These are phyloP conservation scores for Podaxis sp. DNA, from an alignment of 768 basidiomycete species.

Conservation along the genomic window DNA sequence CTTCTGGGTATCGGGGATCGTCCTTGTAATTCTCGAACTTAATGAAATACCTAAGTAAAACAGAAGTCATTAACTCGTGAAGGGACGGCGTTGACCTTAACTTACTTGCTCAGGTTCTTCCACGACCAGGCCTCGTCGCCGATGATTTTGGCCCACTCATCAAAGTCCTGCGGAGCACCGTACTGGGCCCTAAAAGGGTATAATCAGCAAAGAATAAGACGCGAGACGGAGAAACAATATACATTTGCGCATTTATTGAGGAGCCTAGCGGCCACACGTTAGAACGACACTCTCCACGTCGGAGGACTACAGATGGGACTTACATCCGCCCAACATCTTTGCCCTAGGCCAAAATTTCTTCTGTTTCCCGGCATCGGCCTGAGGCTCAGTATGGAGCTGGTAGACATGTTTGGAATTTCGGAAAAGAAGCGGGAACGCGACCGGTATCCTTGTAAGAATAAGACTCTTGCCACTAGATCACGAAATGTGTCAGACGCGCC, in stretches of 20 bases:
- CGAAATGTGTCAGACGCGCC: not conserved
- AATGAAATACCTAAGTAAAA: slow-evolving; percentile 50
- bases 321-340: slow-evolving; percentile 74
- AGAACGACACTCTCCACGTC: not conserved
- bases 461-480: slow-evolving; percentile 42
- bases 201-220: not conserved
- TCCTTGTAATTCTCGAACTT: slow-evolving; percentile 63
- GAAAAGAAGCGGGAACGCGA: slow-evolving; percentile 42
- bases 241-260: slow-evolving; percentile 63
- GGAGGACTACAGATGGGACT: slow-evolving; percentile 24
- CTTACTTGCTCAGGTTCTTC: slow-evolving; percentile 50
- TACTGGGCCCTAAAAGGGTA: slow-evolving; percentile 51
- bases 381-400: slow-evolving; percentile 56
- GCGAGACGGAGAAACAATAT: not conserved
- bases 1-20: slow-evolving; percentile 43
- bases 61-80: not conserved
- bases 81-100: not conserved
- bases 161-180: slow-evolving; percentile 67
- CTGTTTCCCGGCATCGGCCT: slow-evolving; percentile 45
- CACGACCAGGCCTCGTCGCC: slow-evolving; percentile 63
- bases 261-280: slow-evolving; percentile 39
- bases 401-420: slow-evolving; percentile 48
- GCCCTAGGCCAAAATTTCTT: slow-evolving; percentile 65
- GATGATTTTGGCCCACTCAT: slow-evolving; percentile 58
- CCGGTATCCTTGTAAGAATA: slow-evolving; percentile 42